Conservation (phyloP, 306 rosid genomes). For the Sophora flavescens region DNA sequence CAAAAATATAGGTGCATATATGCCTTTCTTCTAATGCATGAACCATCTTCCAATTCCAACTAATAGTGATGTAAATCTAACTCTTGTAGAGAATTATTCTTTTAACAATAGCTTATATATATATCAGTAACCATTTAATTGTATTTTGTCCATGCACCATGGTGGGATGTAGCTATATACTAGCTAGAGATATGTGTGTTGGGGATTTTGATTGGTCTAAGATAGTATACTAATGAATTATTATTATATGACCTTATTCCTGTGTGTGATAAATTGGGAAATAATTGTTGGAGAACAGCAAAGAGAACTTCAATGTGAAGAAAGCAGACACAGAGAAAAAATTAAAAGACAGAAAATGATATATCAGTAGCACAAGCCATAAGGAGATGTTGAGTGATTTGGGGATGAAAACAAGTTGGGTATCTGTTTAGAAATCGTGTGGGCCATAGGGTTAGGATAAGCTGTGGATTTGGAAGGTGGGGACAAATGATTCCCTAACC, state of each 20-base stretch:
- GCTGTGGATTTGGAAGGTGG: conserved; percentile 59
- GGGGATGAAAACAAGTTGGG: conserved; percentile 60
- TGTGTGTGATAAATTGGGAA: conserved; percentile 12
- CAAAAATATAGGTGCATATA: conserved; percentile 55
- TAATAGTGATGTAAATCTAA: conserved; percentile 37
- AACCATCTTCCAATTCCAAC: conserved; percentile 45
- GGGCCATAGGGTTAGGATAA: conserved; percentile 50
- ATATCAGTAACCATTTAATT: conserved; percentile 4
- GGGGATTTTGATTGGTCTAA: conserved; percentile 45
- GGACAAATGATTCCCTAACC: conserved; percentile 76
- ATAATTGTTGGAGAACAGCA: conserved; percentile 42
- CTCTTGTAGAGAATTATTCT: conserved; percentile 22
- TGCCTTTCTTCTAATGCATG: conserved; percentile 61
- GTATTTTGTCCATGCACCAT: conserved; percentile 36
- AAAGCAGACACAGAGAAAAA: conserved; percentile 62
- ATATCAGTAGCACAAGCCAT: conserved; percentile 43
- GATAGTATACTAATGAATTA: conserved; percentile 31
- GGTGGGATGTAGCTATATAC: conserved; percentile 36
- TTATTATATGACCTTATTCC: conserved; percentile 38
- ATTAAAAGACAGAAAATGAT: conserved; percentile 61
- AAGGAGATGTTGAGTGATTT: conserved; percentile 57
- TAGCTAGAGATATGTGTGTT: conserved; percentile 43
- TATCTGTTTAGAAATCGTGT: conserved; percentile 55
- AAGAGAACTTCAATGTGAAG: conserved; percentile 58
- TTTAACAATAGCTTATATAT: not conserved